Base-by-base conservation (phyloP, 139 green algal genomes). In the Micractinium conductrix region DNA sequence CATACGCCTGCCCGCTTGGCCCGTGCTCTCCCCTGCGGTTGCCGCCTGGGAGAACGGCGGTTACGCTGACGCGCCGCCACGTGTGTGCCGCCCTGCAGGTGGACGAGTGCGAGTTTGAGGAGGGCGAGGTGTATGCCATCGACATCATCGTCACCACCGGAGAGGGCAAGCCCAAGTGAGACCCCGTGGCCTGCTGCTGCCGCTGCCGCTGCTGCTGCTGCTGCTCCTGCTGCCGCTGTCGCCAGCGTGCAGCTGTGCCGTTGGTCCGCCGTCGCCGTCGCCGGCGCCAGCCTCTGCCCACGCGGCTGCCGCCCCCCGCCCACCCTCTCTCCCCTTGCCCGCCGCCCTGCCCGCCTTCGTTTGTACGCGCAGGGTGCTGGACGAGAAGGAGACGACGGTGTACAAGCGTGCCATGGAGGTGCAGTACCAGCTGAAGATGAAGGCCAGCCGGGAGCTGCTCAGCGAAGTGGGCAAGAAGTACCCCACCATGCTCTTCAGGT, bases 361-460 rank as follows among this genome's bases (percentile, higher is more conserved):
- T n/a, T n/a, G n/a, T n/a, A n/a, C n/a, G 2, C 9, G 53, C 75
- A 81, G 75, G 69, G 83, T 97, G 60, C 69, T 95, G 42, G 97
- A 99, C 78, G 97, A 99, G 92, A 97, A 95, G 91, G 93, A 98
- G 92, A 99, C 97, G 40, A 97, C 94, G 1, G 94, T 99, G 73
- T 99, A 97, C 94, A 99, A 99, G 93, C 90, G 97, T 21, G 96
- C 95, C 14, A 86, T 99, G 80, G 96, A 98, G 53, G 88, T 93
- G 76, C 88, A 95, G 53, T 99, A 99, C 92, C 91, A 93, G 65
- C 91, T 99, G 26, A 99, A 99, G 89, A 91, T 98, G 85, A 95
- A 96, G 87, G 93, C 94, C 50, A 93, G 89, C 30, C 92, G 96
- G 19, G 89, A 91, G 33, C 90, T 98, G 28, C 96, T 98, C 80